Evolutionary conservation across 2,329 filamentous ascomycete genomes (phyloP), one percentile per base, ranked within the genome.

Genomic region (Fusarium brachygibbosum): DNA sequence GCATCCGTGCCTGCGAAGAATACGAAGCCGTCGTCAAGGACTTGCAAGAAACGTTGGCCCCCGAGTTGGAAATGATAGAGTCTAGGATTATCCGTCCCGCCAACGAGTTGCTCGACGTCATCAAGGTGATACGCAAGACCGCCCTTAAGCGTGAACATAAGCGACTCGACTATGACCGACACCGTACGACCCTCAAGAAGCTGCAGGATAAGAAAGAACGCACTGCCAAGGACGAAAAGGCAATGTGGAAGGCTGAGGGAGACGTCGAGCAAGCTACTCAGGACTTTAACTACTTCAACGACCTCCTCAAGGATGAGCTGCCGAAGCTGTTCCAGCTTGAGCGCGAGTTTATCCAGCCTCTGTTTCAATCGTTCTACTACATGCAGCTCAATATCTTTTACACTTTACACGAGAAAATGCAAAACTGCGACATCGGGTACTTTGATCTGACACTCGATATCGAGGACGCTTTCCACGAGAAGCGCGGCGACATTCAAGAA

Each of bases 341-440:
- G 80, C 88, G 91, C 69, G 92, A 98, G 79, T 98, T 99, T 79
- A 99, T 99, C 79, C 91, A 93, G 72, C 96, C 96, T 4, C 88
- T 99, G 10, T 99, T 99, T 86, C 96, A 98, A 79, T 97, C 93
- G 12, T 99, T 99, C 83, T 99, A 99, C 83, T 99, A 98, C 85
- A 99, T 99, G 96, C 96, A 99, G 81, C 88, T 99, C 70, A 99
- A 99, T 80, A 93, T 99, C 70, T 99, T 98, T 80, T 99, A 99
- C 82, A 99, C 96, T 1, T 86, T 99, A 55, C 96, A 99, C 79
- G 95, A 98, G 81, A 93, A 91, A 82, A 99, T 99, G 96, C 96
- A 99, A 82, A 90, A 87, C 71, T 94, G 97, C 79, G 94, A 98
- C 76, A 99, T 99, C 77, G 94, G 94, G 66, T 99, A 99, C 82